Percentiles rank a stretch among this genome's conserved stretches.
phyloP scores from a whole-genome alignment of 495 filamentous ascomycete species.

The Talaromyces proteolyticus region DNA sequence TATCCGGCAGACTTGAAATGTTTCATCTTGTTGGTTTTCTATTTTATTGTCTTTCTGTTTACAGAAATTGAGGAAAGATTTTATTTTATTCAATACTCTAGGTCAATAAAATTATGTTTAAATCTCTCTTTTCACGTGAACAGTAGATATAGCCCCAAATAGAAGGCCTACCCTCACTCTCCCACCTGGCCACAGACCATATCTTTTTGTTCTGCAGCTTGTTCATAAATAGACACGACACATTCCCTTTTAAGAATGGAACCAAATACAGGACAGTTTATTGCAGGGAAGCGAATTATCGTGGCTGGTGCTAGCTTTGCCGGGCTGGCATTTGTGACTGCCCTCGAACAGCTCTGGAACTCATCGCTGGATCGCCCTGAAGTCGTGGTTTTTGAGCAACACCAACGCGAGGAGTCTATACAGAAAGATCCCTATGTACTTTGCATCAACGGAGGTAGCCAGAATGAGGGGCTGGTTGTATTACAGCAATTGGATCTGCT shows the following conservation, averaged over 20 bases:
- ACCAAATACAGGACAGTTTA: constrained; percentile 5
- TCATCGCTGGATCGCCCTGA: constrained; percentile 4
- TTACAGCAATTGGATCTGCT: constrained; percentile 21
- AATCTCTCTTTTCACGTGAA: too few species aligned
- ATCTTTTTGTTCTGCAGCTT: too few species aligned
- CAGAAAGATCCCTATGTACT: constrained; percentile 26
- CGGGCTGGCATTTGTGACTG: constrained; percentile 7
- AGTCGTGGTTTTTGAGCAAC: constrained; percentile 24
- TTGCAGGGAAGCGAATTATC: constrained; percentile 12
- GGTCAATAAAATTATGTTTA: too few species aligned
- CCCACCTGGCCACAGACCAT: too few species aligned
- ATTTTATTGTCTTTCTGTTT: too few species aligned
- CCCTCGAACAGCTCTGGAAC: constrained; percentile 9
- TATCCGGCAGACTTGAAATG: too few species aligned
- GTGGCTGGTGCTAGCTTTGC: constrained; percentile 12
- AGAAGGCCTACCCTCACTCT: too few species aligned
- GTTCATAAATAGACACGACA: too few species aligned
- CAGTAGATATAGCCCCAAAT: too few species aligned
- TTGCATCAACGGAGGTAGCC: constrained; percentile 21
- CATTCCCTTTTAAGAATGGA: constrained; percentile 4
- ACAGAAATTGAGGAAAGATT: too few species aligned
- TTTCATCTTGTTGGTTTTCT: too few species aligned
- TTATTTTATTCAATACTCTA: too few species aligned
- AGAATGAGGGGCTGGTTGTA: constrained; percentile 16
- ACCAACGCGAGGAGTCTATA: constrained; percentile 8